Evolutionary conservation across 257 asterid genomes (phyloP), one percentile per base, ranked within the genome.

Genomic region (Nicotiana otophora): DNA sequence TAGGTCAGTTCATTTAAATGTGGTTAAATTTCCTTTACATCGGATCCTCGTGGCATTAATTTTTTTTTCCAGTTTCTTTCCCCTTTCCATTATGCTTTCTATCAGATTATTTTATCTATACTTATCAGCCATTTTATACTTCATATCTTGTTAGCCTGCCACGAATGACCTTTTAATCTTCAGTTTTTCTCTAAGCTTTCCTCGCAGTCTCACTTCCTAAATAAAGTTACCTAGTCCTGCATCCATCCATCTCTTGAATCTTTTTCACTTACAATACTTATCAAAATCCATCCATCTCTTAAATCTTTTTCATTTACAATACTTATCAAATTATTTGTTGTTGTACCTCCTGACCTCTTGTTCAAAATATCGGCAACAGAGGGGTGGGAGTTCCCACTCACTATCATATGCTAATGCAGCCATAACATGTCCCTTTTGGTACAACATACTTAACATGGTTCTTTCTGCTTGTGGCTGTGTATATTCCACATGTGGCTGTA

Each of bases 1-100:
- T 94, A 92, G 97, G 98, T 94, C 97, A 93, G 98, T 94, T 90
- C 90, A 92, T 81, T 81, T 92, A 91, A 87, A 91, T 83, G 93
- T 87, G 85, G 20, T 64, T 78, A 64, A 78, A 61, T 84, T 79
- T 84, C 81, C 85, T 88, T 91, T 91, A 85, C 87, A 87, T 86
- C 62, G 88, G 84, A 85, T 84, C 88, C 89, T 87, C 81, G 28
- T 75, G 91, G 90, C 88, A 84, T 87, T 91, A 78, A 82, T 89
- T 86, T 62, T 83, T 66, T 89, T 88, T 84, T 84, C 75, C 77
- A 67, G 85, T 87, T 68, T 84, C 84, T 84, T 84, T 86, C 85
- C 82, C 69, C 81, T 87, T 81, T 67, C 86, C 87, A 53, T 76
- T 85, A 75, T 81, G 83, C 88, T 84, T 89, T 87, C 84, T 83